These are phyloP conservation scores for Deinandra increscens DNA, from an alignment of 129 eudicot genomes.

Conservation along the genomic window DNA sequence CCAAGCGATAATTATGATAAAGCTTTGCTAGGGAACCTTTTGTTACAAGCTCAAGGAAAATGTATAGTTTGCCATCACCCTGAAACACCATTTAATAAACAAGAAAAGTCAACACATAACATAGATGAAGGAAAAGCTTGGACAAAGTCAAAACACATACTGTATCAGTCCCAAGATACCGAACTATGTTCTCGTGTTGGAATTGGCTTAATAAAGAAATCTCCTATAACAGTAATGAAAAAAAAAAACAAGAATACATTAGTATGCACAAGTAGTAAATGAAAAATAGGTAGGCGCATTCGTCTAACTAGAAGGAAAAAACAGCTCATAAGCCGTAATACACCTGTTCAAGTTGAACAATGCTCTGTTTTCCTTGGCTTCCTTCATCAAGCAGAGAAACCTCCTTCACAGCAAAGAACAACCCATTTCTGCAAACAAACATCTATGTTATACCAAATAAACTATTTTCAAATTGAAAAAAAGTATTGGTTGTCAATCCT, in stretches of 20 bases:
- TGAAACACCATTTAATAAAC: slow-evolving; percentile 19
- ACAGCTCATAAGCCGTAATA: not conserved
- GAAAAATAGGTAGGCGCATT: not conserved
- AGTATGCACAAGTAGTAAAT: not conserved
- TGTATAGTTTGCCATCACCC: slow-evolving; percentile 41
- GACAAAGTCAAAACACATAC: slow-evolving; percentile 33
- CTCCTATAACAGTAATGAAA: slow-evolving; percentile 42
- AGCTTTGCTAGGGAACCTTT: slow-evolving; percentile 46
- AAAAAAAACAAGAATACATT: slow-evolving; percentile 5
- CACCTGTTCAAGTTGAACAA: slow-evolving; percentile 69
- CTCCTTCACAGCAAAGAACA: slow-evolving; percentile 80
- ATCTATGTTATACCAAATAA: slow-evolving; percentile 4
- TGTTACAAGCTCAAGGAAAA: slow-evolving; percentile 47
- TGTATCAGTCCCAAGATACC: slow-evolving; percentile 53
- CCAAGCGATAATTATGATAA: slow-evolving; percentile 30
- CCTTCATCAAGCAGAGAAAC: slow-evolving; percentile 67
- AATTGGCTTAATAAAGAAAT: slow-evolving; percentile 62
- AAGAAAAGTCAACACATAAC: not conserved
- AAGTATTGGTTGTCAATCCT: not conserved
- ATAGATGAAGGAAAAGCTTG: not conserved
- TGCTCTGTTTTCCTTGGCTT: slow-evolving; percentile 55
- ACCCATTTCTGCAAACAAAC: slow-evolving; percentile 54
- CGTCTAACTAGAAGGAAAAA: slow-evolving; percentile 6
- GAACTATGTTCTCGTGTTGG: slow-evolving; percentile 67
- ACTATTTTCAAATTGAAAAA: not conserved